Evolutionary conservation across 1,139 yeast genomes (phyloP), one percentile per base, ranked within the genome.

Genomic region (Sugiyamaella xylanicola): DNA sequence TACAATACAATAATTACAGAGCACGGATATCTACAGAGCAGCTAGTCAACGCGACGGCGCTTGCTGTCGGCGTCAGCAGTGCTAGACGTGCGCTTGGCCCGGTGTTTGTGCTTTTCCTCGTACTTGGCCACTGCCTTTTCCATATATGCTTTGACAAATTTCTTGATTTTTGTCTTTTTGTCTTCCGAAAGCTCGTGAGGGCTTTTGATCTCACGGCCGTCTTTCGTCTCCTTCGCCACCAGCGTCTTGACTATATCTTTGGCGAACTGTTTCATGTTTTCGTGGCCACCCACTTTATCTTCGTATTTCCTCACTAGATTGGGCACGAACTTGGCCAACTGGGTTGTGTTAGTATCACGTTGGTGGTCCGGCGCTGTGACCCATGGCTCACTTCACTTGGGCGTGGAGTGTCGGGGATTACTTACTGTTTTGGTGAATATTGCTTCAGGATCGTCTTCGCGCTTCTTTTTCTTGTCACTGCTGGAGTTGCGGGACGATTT

Each of bases 301-400:
- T 83, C 86, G 68, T 86, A 84, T 62, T 82, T 82, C 62, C 85
- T 84, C 53, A 92, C 77, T 64, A 87, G 72, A 65, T 91, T 91
- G 2, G 98, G 97, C 17, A 93, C 87, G 64, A 82, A 78, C 22
- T 79, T 73, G 1, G 97, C 98, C 69, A 93, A 83, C 32, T 79
- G 70, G 29, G 9, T 5, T 25, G 29, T 25, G 29, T 25, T 25
- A 25, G 29, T 25, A 25, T n/a, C n/a, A n/a, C n/a, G n/a, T n/a
- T n/a, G n/a, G n/a, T n/a, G n/a, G n/a, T n/a, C n/a, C n/a, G n/a
- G n/a, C n/a, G n/a, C n/a, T n/a, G n/a, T n/a, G n/a, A n/a, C n/a
- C n/a, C n/a, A n/a, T n/a, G n/a, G n/a, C n/a, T n/a, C n/a, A n/a
- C n/a, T n/a, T n/a, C n/a, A n/a, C n/a, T n/a, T n/a, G n/a, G n/a